phyloP scores from a whole-genome alignment of 23 red algal genomes.

The Gracilaria gracilis region DNA sequence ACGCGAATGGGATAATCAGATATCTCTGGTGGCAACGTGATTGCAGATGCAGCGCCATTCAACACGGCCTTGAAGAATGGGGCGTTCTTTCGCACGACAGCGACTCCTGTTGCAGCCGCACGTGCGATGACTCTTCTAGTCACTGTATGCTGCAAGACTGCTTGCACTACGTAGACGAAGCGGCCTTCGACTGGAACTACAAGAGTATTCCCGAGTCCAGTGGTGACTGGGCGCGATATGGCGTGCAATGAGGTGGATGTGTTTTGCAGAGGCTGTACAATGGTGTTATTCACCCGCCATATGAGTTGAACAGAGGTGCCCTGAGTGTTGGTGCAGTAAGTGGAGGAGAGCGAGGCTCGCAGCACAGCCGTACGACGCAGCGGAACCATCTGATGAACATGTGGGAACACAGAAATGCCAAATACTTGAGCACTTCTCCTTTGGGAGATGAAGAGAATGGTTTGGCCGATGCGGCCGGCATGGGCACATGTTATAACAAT shows the following conservation, averaged over 20 bases:
- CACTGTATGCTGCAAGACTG: neutral
- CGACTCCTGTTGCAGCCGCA: neutral
- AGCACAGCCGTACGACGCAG: neutral
- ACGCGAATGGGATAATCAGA: neutral
- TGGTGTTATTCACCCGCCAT: conserved; percentile 39
- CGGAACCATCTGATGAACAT: neutral
- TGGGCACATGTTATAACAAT: conserved; percentile 1
- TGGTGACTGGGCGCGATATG: conserved; percentile 3
- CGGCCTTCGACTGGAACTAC: conserved; percentile 6
- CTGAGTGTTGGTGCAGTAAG: neutral
- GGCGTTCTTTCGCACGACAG: conserved; percentile 2
- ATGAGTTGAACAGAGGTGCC: conserved; percentile 2
- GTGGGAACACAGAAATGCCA: conserved; percentile 26
- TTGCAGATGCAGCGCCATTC: neutral
- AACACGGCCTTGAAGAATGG: conserved; percentile 18
- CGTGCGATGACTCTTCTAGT: conserved; percentile 2
- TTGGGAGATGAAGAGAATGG: conserved; percentile 18
- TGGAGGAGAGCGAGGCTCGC: neutral
- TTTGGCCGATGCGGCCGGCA: conserved; percentile 16
- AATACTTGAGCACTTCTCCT: conserved; percentile 2
- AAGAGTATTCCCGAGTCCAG: conserved; percentile 1
- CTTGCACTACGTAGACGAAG: conserved; percentile 28
- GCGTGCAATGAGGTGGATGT: neutral
- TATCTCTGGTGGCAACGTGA: neutral
- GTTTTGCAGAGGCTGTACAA: conserved; percentile 28